These are phyloP conservation scores for Coniophora puteana DNA, from an alignment of 1,284 basidiomycete genomes.

Conservation along the genomic window DNA sequence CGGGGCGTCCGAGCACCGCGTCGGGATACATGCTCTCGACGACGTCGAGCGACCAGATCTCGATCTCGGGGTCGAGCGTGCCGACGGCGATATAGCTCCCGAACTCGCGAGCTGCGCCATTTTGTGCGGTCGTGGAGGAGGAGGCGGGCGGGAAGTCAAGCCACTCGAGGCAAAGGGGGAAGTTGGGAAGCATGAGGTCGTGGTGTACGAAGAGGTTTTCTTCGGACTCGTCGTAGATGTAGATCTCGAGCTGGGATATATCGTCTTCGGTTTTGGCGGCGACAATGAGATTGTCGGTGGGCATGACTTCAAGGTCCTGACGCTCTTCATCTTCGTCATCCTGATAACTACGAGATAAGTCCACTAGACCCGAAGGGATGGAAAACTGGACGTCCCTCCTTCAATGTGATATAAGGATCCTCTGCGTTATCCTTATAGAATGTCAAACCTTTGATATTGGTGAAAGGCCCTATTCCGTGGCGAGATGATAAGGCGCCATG, in stretches of 20 bases:
- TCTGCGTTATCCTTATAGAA: constrained; percentile 92
- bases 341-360: constrained; percentile 27
- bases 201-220: constrained; percentile 97
- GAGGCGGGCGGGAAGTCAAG: constrained; percentile 85
- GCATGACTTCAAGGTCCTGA: constrained; percentile 86
- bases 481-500: constrained; percentile 9
- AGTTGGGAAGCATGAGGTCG: constrained; percentile 96
- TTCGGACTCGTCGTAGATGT: constrained; percentile 89
- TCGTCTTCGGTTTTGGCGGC: constrained; percentile 97
- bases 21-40: constrained; percentile 95
- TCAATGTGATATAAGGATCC: constrained; percentile 96
- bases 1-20: constrained; percentile 86
- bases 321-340: constrained; percentile 84
- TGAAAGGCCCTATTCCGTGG: constrained; percentile 86
- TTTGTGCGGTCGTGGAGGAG: constrained; percentile 20
- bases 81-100: constrained; percentile 97
- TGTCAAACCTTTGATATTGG: constrained; percentile 92
- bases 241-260: constrained; percentile 93
- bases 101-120: constrained; percentile 33
- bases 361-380: constrained; percentile 2
- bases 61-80: constrained; percentile 96
- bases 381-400: constrained; percentile 59
- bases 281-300: constrained; percentile 91
- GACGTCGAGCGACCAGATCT: constrained; percentile 96
- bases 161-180: constrained; percentile 99